Base-by-base conservation (phyloP, 1,284 basidiomycete species). In the Ceratobasidium sp. region DNA sequence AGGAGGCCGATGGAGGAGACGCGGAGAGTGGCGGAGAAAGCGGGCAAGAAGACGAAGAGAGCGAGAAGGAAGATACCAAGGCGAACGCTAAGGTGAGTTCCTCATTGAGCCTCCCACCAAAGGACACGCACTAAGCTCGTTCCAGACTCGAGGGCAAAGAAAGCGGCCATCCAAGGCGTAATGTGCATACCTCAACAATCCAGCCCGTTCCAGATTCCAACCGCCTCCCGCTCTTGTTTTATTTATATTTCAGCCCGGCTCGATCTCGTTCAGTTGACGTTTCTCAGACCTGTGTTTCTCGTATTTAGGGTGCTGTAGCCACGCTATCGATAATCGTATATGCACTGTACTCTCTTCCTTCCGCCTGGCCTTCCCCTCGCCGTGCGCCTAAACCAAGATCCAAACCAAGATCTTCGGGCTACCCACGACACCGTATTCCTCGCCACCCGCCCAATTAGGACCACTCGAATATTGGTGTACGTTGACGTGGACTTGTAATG, bases 11-110 rank as follows among this genome's bases (percentile, higher is more conserved):
- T 28, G 73, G 74, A 4, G 75, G 74, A 38, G 71, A 75, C 14
- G 62, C 73, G 43, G 57, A 43, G n/a, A 61, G 69, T 30, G 74
- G 63, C 11, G 73, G 71, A 4, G 63, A 58, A 44, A 61, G 64
- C 21, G 73, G 46, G 9, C 63, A 74, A 44, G 62, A 57, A 30
- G 73, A 73, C 35, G 66, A 73, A 5, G 73, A 75, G 8, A 71
- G 49, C 62, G 66, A 55, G 30, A 50, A 74, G 14, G 44, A 43
- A 3, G 52, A n/a, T 57, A 63, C 46, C 54, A 52, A 67, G 38
- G 32, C 50, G n/a, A 38, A 44, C 26, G 21, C 35, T 23, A n/a
- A 18, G 57, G 57, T 58, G 57, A 58, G 57, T 43, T 43, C 41
- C 14, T 23, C 16, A 13, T 21, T 13, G 28, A 23, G 35, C 28